A percentile compares a stretch with the other conserved stretches of the same genome.
These are phyloP conservation scores for Ogataea paraovalis DNA, from an alignment of 805 yeast species.

Conservation along the genomic window DNA sequence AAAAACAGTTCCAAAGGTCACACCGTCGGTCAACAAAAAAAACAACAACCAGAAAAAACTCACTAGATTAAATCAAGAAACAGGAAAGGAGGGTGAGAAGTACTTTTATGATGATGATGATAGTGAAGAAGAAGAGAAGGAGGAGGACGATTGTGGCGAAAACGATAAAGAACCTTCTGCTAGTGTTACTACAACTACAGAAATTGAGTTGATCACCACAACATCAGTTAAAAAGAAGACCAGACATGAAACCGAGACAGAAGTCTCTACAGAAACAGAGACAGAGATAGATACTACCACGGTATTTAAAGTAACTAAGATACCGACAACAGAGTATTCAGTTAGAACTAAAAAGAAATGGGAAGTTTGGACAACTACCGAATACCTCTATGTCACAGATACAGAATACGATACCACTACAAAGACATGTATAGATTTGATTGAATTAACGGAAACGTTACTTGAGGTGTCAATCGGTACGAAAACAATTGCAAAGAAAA, in stretches of 20 bases:
- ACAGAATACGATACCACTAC: constrained; percentile 17
- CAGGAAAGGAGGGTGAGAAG: no score
- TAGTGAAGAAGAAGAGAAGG: no score
- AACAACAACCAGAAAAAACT: no score
- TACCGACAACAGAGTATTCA: constrained; percentile 17
- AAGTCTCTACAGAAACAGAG: constrained; percentile 17
- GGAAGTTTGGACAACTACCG: constrained; percentile 13
- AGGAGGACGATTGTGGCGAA: constrained; percentile 12
- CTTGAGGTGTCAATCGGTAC: constrained; percentile 11
- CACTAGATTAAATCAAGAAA: no score
- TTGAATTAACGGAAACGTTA: constrained; percentile 13
- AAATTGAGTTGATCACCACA: constrained; percentile 6
- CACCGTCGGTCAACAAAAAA: no score
- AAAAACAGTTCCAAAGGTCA: no score
- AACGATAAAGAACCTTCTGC: constrained; percentile 1
- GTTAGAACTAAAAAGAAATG: constrained; percentile 17
- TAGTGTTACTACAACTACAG: constrained; percentile 2
- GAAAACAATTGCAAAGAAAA: constrained; percentile 14
- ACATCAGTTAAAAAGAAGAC: background rate
- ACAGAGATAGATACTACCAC: constrained; percentile 17
- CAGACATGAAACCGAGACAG: constrained; percentile 7
- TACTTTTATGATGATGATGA: no score
- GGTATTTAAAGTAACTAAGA: constrained; percentile 12
- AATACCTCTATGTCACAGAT: constrained; percentile 6
- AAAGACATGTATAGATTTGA: constrained; percentile 12